Evolutionary conservation across 2,329 filamentous ascomycete genomes (phyloP), one percentile per base, ranked within the genome.

Genomic region (Ophiobolus disseminans): DNA sequence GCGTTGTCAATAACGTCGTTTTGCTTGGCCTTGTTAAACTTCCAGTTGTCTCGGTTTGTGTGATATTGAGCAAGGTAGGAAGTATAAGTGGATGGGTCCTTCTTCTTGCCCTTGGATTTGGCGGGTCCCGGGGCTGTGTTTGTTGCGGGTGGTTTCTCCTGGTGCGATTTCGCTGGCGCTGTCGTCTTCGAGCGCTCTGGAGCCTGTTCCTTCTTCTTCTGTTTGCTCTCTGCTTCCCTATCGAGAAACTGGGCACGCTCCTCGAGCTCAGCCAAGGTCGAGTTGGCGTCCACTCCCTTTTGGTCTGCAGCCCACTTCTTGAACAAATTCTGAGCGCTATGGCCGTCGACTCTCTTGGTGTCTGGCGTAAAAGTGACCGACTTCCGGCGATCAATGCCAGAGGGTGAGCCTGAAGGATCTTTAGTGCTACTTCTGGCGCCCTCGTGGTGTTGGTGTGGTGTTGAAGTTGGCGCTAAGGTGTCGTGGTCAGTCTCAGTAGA

Each of bases 11-110:
- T 83, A 10, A 97, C 79, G 60, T 90, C 85, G 44, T 87, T 90
- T 73, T 97, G 92, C 68, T 91, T 86, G 62, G 91, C 92, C 77
- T 97, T 97, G 78, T 95, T 96, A 79, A 97, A 97, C 73, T 96
- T 97, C 93, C 93, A 97, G 60, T 79, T 80, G 8, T 81, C 78
- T 48, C 86, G 86, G 52, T 86, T 82, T 45, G 81, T 82, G 73
- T 89, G 81, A 81, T 91, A 96, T 68, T 87, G 85, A 37, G 80
- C 80, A 35, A 97, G 82, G 70, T 97, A 97, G 43, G 84, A 80
- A 13, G 95, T 79, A 48, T 91, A 87, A 11, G 86, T 82, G 37
- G 83, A 80, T 45, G 86, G 74, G 53, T 83, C 80, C 70, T 73
- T 71, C 73, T 73, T 65, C 53, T 70, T 66, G 40, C 63, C 52